Conservation (phyloP, 768 basidiomycete genomes). For the Exsudoporus frostii region DNA sequence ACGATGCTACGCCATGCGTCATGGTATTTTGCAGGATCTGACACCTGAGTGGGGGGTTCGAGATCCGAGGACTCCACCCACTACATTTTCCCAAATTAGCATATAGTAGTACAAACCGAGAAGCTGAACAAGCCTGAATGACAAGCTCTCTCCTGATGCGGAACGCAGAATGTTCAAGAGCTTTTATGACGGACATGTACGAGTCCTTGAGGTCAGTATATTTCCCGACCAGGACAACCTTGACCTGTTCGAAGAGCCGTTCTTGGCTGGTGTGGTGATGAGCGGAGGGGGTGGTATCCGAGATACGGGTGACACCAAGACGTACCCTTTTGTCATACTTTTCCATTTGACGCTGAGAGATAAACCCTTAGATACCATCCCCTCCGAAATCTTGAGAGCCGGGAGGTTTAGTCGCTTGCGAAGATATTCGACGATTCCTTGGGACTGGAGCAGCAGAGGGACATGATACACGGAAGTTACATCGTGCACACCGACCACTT, state of each 20-base stretch:
- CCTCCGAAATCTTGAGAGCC: slow-evolving; percentile 48
- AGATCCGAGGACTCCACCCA: slow-evolving; percentile 97
- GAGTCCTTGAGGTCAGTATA: slow-evolving; percentile 97
- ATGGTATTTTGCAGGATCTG: slow-evolving; percentile 83
- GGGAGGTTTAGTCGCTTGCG: slow-evolving; percentile 76
- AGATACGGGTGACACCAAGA: slow-evolving; percentile 1
- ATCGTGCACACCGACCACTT: slow-evolving; percentile 94
- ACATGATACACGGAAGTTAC: slow-evolving; percentile 97
- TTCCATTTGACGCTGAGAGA: slow-evolving; percentile 76
- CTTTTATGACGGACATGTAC: slow-evolving; percentile 97
- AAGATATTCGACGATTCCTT: slow-evolving; percentile 88
- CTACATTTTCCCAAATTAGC: slow-evolving; percentile 37
- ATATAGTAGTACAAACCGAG: neutral
- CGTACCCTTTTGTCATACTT: slow-evolving; percentile 76
- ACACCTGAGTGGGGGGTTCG: slow-evolving; percentile 75
- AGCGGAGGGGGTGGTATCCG: neutral
- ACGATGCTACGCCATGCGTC: slow-evolving; percentile 95
- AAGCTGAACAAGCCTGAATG: slow-evolving; percentile 58
- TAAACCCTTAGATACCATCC: slow-evolving; percentile 58
- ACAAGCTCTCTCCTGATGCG: slow-evolving; percentile 81
- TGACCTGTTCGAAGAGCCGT: slow-evolving; percentile 83
- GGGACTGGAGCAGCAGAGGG: slow-evolving; percentile 84
- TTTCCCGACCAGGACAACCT: slow-evolving; percentile 92
- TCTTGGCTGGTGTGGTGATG: slow-evolving; percentile 65
- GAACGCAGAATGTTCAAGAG: slow-evolving; percentile 95